Conservation (phyloP, 108 stramenopile genomes). For the Skeletonema potamos region DNA sequence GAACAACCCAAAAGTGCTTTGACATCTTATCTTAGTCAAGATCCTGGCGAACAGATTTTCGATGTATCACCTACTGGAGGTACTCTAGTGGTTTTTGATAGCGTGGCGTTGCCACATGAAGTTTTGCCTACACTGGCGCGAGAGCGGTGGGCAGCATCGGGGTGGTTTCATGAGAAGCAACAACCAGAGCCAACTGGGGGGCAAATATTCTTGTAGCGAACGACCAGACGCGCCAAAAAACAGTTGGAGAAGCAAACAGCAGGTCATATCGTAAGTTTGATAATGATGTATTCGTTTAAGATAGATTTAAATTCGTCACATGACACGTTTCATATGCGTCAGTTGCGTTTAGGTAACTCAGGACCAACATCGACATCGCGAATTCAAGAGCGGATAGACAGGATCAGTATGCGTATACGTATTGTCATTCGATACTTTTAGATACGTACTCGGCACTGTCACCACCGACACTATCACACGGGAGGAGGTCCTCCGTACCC, state of each 20-base stretch:
- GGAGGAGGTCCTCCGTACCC: no score
- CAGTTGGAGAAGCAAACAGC: neutral
- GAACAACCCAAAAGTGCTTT: constrained; percentile 49
- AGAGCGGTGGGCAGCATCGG: constrained; percentile 56
- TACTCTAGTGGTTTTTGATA: constrained; percentile 61
- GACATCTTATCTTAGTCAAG: constrained; percentile 2
- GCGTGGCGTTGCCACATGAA: constrained; percentile 66
- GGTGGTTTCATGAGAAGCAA: constrained; percentile 72
- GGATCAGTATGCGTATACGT: no score
- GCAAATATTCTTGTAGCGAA: neutral
- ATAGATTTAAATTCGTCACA: neutral
- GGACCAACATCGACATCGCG: neutral
- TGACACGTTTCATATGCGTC: neutral
- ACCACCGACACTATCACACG: no score
- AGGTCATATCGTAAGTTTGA: neutral
- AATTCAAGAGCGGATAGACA: no score
- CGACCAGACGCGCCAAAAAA: neutral
- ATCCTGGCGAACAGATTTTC: constrained; percentile 15
- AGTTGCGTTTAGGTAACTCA: neutral
- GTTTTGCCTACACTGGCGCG: constrained; percentile 49
- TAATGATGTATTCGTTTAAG: neutral
- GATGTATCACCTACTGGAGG: constrained; percentile 51
- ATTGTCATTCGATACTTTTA: no score
- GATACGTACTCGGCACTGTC: no score
- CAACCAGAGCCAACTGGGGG: constrained; percentile 22